A percentile compares a stretch with the other conserved stretches of the same genome.
Conservation (phyloP, 768 basidiomycete genomes). For the Tulasnella calospora region DNA sequence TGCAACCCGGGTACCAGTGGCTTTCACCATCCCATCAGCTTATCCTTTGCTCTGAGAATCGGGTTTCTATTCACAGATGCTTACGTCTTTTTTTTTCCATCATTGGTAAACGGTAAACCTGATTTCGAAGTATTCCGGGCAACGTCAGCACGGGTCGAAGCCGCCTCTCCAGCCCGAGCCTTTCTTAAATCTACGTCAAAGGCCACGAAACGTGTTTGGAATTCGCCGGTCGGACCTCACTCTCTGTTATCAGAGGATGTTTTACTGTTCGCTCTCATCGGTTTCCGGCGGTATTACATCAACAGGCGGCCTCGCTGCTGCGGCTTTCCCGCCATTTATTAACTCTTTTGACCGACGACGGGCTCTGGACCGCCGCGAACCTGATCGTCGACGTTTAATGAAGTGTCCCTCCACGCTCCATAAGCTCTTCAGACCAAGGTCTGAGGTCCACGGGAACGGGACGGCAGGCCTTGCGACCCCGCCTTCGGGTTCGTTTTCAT, state of each 20-base stretch:
- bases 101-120: background rate
- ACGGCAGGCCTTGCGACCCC: background rate
- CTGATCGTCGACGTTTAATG: background rate
- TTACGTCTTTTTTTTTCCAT: background rate
- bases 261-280: background rate
- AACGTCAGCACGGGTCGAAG: background rate
- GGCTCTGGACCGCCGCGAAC: conserved; percentile 1
- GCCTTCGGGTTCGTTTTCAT: background rate
- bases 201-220: background rate
- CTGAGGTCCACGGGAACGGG: background rate
- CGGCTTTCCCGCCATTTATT: background rate
- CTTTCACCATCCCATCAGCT: background rate
- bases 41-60: background rate
- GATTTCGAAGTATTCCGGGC: background rate
- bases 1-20: background rate
- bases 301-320: conserved; percentile 6
- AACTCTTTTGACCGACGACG: background rate
- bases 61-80: background rate
- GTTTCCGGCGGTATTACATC: background rate
- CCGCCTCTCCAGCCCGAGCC: background rate
- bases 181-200: background rate
- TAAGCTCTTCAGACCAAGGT: background rate
- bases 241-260: background rate
- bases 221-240: conserved; percentile 1
- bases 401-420: background rate